These are phyloP conservation scores for Pyrus communis DNA, from an alignment of 306 rosid species.

Conservation along the genomic window DNA sequence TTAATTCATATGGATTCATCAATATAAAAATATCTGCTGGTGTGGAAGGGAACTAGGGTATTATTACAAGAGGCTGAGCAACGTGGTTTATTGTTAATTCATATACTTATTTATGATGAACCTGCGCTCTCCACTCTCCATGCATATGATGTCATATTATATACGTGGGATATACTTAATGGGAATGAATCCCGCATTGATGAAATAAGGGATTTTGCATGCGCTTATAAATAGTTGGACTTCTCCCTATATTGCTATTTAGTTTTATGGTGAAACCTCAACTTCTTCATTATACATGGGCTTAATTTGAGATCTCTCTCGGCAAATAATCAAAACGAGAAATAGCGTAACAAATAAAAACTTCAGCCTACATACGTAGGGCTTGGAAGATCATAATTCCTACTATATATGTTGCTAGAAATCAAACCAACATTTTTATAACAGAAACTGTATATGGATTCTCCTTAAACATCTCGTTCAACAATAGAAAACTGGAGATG, in stretches of 20 bases:
- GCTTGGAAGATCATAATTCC: too few relatives aligned
- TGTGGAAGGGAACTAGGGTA: background rate
- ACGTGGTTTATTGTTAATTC: too few relatives aligned
- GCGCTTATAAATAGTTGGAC: too few relatives aligned
- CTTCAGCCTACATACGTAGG: too few relatives aligned
- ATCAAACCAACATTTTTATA: background rate
- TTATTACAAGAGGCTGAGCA: too few relatives aligned
- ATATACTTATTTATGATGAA: too few relatives aligned
- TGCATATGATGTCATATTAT: background rate
- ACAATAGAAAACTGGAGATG: background rate
- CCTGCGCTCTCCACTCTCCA: too few relatives aligned
- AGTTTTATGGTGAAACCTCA: too few relatives aligned
- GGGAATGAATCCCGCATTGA: too few relatives aligned
- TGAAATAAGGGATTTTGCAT: background rate
- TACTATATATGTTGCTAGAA: background rate
- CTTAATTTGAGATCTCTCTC: background rate
- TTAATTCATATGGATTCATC: background rate
- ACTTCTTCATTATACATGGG: background rate
- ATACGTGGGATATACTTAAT: too few relatives aligned
- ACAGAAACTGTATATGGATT: background rate
- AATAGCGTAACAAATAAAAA: too few relatives aligned
- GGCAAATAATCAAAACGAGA: background rate
- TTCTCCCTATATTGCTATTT: too few relatives aligned
- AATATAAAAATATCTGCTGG: background rate
- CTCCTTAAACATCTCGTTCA: background rate